Conservation (phyloP, 169 alveolate genomes). For the Cryptosporidium ubiquitum region DNA sequence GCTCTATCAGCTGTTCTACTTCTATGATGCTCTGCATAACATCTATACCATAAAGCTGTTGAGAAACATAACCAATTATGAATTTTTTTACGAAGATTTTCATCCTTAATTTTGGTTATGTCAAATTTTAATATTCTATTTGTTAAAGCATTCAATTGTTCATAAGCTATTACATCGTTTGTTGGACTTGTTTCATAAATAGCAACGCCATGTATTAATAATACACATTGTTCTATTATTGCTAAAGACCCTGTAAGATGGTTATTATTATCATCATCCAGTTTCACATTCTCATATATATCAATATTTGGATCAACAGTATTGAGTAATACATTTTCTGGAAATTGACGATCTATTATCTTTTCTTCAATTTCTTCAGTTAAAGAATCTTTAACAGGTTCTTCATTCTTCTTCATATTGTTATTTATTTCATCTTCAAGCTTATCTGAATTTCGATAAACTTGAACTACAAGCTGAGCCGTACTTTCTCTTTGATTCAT, state of each 20-base stretch:
- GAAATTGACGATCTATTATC: conserved; percentile 52
- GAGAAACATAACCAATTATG: conserved; percentile 86
- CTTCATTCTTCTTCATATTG: neutral
- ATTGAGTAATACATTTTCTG: conserved; percentile 81
- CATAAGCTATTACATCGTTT: conserved; percentile 80
- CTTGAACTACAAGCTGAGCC: conserved; percentile 84
- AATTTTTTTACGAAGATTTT: conserved; percentile 78
- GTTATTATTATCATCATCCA: conserved; percentile 74
- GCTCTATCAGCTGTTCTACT: conserved; percentile 84
- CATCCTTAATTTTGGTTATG: conserved; percentile 81
- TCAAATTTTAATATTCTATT: conserved; percentile 79
- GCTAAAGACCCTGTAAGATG: conserved; percentile 75
- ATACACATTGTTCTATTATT: conserved; percentile 81
- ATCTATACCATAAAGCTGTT: conserved; percentile 81
- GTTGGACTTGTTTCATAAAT: conserved; percentile 81
- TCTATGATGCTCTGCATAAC: conserved; percentile 83
- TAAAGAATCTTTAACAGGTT: conserved; percentile 19
- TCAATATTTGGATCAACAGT: conserved; percentile 80
- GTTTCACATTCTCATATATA: conserved; percentile 81
- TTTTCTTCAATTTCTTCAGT: conserved; percentile 78
- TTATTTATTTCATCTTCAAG: neutral
- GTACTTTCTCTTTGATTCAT: conserved; percentile 83
- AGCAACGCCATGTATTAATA: conserved; percentile 81
- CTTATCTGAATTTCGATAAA: conserved; percentile 73
- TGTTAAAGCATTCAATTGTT: conserved; percentile 53